Conservation (phyloP, 2,329 filamentous ascomycete species). For the Mycosphaerella arachidis region DNA sequence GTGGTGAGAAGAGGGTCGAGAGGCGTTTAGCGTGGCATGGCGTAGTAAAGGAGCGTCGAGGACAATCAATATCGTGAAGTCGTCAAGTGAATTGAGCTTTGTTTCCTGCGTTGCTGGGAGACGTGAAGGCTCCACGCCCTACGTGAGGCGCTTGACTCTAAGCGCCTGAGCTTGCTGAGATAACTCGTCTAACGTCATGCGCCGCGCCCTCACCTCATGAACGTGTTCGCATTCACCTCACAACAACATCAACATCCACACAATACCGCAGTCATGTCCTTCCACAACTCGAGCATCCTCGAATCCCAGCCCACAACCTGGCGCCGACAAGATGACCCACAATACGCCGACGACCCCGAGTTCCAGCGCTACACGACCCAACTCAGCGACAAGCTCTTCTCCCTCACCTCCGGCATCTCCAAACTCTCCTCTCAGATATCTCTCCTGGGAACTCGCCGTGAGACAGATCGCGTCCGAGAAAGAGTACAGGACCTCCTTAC, state of each 20-base stretch:
- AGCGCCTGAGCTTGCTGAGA: background rate
- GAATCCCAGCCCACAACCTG: constrained; percentile 71
- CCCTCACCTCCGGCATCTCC: constrained; percentile 80
- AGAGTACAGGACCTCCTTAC: constrained; percentile 82
- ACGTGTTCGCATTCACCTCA: background rate
- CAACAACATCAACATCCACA: background rate
- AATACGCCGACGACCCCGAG: constrained; percentile 87
- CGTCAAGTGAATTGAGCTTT: background rate
- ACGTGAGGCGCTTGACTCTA: background rate
- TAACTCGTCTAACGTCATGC: background rate
- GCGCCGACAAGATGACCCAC: constrained; percentile 64
- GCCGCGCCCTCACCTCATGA: background rate
- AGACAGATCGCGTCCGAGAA: constrained; percentile 86
- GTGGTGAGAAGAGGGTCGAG: background rate
- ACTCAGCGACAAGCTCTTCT: constrained; percentile 84
- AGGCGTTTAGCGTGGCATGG: background rate
- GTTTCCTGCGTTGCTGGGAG: background rate
- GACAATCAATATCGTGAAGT: background rate
- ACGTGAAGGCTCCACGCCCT: background rate
- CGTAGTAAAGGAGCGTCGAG: background rate
- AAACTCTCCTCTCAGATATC: constrained; percentile 79
- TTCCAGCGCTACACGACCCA: constrained; percentile 79
- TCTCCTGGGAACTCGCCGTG: constrained; percentile 81
- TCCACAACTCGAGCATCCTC: constrained; percentile 77
- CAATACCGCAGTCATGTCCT: constrained; percentile 63